Percentiles rank a stretch among this genome's conserved stretches.
These are phyloP conservation scores for Trichophyton equinum DNA, from an alignment of 2,329 filamentous ascomycete genomes.

Conservation along the genomic window DNA sequence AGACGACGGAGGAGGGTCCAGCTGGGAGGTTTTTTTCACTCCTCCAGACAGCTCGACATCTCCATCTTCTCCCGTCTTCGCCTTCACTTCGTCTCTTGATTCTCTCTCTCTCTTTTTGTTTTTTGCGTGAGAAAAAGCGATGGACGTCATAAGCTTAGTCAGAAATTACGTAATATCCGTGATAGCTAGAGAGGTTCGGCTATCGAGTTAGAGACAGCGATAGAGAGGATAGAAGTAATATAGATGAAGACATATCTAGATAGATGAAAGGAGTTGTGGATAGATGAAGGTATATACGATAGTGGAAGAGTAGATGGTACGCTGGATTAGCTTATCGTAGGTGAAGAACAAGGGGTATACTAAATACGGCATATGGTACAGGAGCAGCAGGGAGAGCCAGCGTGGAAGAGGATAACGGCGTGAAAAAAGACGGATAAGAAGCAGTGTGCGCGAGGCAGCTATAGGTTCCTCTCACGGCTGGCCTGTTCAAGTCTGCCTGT, in stretches of 20 bases:
- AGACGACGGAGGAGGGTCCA: not conserved
- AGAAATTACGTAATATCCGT: not conserved
- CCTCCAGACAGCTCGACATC: not conserved
- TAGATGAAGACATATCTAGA: no score
- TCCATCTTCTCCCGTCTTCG: not conserved
- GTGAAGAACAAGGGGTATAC: constrained; percentile 1
- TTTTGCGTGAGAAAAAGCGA: not conserved
- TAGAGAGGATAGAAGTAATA: not conserved
- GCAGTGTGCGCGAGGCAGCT: not conserved
- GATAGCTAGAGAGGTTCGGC: not conserved
- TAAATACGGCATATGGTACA: constrained; percentile 2
- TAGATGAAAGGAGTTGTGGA: no score
- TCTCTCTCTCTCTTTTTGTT: not conserved
- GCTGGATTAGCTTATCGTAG: no score
- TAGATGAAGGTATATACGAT: no score
- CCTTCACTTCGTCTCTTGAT: not conserved
- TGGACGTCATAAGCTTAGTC: not conserved
- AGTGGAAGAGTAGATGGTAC: no score
- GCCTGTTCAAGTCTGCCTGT: constrained; percentile 57
- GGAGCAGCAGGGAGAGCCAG: not conserved
- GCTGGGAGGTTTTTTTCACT: not conserved
- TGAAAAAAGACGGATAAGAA: not conserved
- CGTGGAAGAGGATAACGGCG: not conserved
- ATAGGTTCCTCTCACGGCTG: constrained; percentile 17
- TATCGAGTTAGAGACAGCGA: not conserved